A percentile compares a stretch with the other conserved stretches of the same genome.
These are phyloP conservation scores for Sisymbrium irio DNA, from an alignment of 345 rosid genomes.

Conservation along the genomic window DNA sequence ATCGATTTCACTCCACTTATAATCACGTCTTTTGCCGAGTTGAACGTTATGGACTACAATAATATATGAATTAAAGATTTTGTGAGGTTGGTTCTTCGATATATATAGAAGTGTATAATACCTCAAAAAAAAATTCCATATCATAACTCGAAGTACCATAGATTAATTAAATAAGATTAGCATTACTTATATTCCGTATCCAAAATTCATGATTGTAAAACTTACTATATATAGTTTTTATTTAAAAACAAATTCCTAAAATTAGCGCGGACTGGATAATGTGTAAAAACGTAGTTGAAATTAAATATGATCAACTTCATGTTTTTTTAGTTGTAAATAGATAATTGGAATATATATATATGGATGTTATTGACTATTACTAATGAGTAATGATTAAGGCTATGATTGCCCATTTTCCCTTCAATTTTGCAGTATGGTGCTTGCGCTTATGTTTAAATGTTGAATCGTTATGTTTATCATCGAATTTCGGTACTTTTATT, in stretches of 20 bases:
- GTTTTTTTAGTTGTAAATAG: neutral
- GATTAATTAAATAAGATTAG: neutral
- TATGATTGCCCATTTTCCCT: neutral
- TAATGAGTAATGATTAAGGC: neutral
- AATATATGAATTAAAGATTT: conserved; percentile 5
- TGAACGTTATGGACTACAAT: conserved; percentile 42
- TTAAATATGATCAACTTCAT: neutral
- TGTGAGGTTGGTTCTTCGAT: neutral
- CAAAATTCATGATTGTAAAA: neutral
- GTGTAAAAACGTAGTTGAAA: neutral
- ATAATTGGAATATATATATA: neutral
- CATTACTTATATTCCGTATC: neutral
- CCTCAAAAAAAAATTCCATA: neutral
- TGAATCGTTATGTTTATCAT: too few species aligned
- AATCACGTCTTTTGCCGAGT: conserved; percentile 31
- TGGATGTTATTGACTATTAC: neutral
- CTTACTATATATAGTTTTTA: neutral
- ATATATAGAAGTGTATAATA: neutral
- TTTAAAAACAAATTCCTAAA: neutral
- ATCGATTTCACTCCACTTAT: conserved; percentile 48
- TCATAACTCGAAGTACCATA: neutral
- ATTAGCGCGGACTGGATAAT: neutral
- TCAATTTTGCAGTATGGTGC: neutral
- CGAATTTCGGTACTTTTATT: too few species aligned
- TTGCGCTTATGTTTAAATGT: neutral